Conservation (phyloP, 176 grass and related monocot species). For the Zizania latifolia region DNA sequence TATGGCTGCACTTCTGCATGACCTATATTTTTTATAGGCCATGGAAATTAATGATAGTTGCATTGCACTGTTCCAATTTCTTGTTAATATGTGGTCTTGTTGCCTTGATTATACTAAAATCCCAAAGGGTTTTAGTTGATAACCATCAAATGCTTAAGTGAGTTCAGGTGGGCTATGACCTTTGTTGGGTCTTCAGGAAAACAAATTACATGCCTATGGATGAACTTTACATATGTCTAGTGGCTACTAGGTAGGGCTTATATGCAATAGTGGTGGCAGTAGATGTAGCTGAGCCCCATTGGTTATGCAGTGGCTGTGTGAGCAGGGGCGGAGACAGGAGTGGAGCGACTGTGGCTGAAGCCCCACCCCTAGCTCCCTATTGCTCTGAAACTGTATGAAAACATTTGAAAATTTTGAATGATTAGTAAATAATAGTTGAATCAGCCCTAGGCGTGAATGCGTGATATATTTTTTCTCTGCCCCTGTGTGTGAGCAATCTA, state of each 20-base stretch:
- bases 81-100: not conserved
- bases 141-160: not conserved
- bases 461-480: no score
- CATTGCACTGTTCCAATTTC: not conserved
- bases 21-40: constrained; percentile 1
- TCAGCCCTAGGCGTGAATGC: no score
- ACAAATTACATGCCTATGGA: constrained; percentile 3
- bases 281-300: not conserved
- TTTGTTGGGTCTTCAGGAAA: not conserved
- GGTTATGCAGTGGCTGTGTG: not conserved
- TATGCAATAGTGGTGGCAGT: not conserved
- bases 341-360: no score
- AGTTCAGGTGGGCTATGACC: not conserved
- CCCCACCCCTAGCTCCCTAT: no score
- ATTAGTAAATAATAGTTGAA: constrained; percentile 20
- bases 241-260: not conserved
- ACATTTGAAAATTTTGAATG: no score
- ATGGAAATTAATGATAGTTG: not conserved
- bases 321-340: no score
- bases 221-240: not conserved
- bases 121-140: not conserved
- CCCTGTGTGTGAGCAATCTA: no score
- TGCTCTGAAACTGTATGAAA: no score
- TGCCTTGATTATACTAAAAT: not conserved
- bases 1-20: not conserved